A percentile compares a stretch with the other conserved stretches of the same genome.
phyloP scores from a whole-genome alignment of 805 yeast species.

The Barnettozyma vustinii region DNA sequence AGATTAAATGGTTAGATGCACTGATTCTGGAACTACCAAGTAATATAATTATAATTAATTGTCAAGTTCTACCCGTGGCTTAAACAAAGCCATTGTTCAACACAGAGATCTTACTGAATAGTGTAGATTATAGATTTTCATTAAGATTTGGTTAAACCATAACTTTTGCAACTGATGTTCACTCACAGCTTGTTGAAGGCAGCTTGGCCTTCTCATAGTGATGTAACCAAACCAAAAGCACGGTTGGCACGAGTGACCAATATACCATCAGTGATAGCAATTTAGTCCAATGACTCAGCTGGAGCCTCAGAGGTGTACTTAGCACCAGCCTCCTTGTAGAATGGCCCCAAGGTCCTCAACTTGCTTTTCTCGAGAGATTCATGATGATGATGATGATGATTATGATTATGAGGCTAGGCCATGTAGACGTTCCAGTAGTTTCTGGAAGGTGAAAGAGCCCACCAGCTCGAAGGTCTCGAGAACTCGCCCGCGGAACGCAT shows the following conservation, averaged over 20 bases:
- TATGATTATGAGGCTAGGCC: constrained; percentile 1
- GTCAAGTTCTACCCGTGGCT: too few relatives aligned
- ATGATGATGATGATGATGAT: too few relatives aligned
- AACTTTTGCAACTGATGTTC: constrained; percentile 7
- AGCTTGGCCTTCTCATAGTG: constrained; percentile 34
- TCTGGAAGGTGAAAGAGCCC: not conserved
- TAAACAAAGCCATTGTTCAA: too few relatives aligned
- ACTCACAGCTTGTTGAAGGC: constrained; percentile 13
- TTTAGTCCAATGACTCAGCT: constrained; percentile 46
- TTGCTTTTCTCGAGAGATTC: constrained; percentile 23
- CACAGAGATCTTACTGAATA: too few relatives aligned
- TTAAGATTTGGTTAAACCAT: too few relatives aligned
- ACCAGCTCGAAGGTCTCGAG: constrained; percentile 1
- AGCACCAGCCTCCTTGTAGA: constrained; percentile 38
- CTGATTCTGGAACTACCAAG: too few relatives aligned
- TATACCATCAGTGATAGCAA: constrained; percentile 48
- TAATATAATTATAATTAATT: too few relatives aligned
- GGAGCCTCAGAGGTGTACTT: constrained; percentile 42
- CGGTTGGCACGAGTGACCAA: constrained; percentile 67
- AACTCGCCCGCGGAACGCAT: not conserved
- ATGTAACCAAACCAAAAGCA: constrained; percentile 46
- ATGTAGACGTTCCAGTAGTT: constrained; percentile 4
- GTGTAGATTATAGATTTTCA: too few relatives aligned
- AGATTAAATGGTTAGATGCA: too few relatives aligned
- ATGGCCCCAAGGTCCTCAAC: constrained; percentile 33